Conservation (phyloP, 192 early-diverging fungal genomes). For the Phlyctochytrium arcticum region DNA sequence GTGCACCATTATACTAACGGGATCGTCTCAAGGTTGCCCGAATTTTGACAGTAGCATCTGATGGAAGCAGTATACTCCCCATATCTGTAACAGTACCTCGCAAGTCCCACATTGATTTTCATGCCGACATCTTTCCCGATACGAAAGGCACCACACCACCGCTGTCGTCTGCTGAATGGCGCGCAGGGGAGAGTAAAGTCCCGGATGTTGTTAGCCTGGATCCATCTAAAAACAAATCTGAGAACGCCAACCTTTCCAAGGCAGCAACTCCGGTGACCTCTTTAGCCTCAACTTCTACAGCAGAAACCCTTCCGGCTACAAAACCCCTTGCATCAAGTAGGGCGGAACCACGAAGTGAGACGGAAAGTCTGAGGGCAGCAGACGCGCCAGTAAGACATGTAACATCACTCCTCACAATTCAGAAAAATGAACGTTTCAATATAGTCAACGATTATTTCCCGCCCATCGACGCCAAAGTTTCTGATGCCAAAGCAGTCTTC, state of each 20-base stretch:
- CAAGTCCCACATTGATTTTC: slow-evolving; percentile 78
- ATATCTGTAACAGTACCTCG: slow-evolving; percentile 66
- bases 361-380: too few relatives aligned
- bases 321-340: too few relatives aligned
- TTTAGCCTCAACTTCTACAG: too few relatives aligned
- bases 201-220: slow-evolving; percentile 4
- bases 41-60: slow-evolving; percentile 50
- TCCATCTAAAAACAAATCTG: slow-evolving; percentile 1
- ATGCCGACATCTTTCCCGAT: slow-evolving; percentile 81
- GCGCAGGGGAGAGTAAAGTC: slow-evolving; percentile 29
- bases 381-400: too few relatives aligned
- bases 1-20: too few relatives aligned
- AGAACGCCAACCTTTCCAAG: too few relatives aligned
- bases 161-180: slow-evolving; percentile 58
- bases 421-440: too few relatives aligned
- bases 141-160: slow-evolving; percentile 46
- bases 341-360: too few relatives aligned
- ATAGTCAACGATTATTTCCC: too few relatives aligned
- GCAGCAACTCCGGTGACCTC: too few relatives aligned
- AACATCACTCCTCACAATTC: too few relatives aligned
- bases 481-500: slow-evolving; percentile 40
- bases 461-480: slow-evolving; percentile 13
- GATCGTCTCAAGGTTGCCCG: slow-evolving; percentile 49
- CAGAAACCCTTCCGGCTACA: too few relatives aligned
- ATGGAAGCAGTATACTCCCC: slow-evolving; percentile 61